Evolutionary conservation across 371 early-diverging fungal genomes (phyloP).

Genomic region (Mortierella sp.): DNA sequence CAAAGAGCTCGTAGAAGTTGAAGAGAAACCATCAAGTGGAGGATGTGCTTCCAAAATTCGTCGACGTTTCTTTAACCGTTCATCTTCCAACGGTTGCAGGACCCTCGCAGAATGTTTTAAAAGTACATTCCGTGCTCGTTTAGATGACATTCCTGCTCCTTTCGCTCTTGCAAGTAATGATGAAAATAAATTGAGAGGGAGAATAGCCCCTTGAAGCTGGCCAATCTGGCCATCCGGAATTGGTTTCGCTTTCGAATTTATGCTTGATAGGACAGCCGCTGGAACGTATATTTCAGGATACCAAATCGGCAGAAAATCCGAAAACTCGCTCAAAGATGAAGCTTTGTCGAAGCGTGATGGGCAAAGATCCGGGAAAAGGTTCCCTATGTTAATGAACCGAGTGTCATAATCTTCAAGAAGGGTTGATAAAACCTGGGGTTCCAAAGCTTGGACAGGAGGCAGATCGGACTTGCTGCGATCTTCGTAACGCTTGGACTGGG

Average conservation of each 20-base stretch:
- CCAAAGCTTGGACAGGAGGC: conserved; percentile 2
- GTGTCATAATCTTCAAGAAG: neutral
- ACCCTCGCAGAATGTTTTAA: neutral
- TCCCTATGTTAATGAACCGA: conserved; percentile 7
- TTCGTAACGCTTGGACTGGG: neutral
- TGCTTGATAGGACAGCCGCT: neutral
- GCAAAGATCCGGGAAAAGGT: neutral
- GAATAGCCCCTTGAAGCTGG: neutral
- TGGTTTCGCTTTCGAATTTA: neutral
- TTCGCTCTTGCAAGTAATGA: neutral
- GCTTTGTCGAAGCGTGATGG: neutral
- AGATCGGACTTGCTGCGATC: neutral
- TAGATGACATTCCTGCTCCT: conserved; percentile 9
- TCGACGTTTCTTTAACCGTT: neutral
- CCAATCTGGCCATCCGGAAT: neutral
- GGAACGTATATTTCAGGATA: neutral
- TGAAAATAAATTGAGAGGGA: neutral
- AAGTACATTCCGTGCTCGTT: neutral
- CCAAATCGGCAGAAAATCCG: conserved; percentile 2
- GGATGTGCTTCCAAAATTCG: neutral
- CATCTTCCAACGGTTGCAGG: neutral
- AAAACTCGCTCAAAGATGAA: neutral
- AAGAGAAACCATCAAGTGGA: neutral
- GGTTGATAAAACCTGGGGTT: neutral
- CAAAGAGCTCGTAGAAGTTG: neutral